These are phyloP conservation scores for Tremellales sp. DNA, from an alignment of 1,284 basidiomycete genomes.

Conservation along the genomic window DNA sequence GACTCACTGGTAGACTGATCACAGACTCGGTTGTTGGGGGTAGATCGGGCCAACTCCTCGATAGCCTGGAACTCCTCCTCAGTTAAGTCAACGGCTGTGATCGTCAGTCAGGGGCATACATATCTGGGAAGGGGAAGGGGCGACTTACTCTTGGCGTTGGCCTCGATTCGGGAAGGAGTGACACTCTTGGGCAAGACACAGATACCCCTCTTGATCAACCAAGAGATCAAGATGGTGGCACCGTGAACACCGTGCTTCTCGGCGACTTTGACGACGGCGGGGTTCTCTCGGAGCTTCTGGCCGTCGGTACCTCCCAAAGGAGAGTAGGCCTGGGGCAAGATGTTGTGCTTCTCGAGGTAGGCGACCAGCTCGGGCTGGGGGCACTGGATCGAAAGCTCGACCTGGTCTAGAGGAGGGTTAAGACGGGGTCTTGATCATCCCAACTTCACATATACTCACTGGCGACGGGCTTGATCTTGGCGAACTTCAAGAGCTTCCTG, in stretches of 20 bases:
- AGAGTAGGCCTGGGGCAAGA: constrained; percentile 73
- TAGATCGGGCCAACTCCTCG: constrained; percentile 32
- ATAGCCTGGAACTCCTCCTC: constrained; percentile 40
- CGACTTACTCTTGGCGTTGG: constrained; percentile 43
- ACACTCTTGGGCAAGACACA: constrained; percentile 50
- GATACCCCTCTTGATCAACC: constrained; percentile 73
- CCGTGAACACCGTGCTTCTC: constrained; percentile 64
- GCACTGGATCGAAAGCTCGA: constrained; percentile 76
- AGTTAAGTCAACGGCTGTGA: constrained; percentile 35
- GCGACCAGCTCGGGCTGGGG: constrained; percentile 75
- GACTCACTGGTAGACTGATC: constrained; percentile 39
- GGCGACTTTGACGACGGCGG: constrained; percentile 60
- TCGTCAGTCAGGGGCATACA: background rate
- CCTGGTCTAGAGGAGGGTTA: constrained; percentile 50
- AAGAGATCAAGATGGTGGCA: constrained; percentile 72
- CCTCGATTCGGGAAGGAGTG: constrained; percentile 46
- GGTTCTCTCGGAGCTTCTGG: constrained; percentile 63
- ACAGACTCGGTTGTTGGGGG: constrained; percentile 42
- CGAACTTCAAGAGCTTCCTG: constrained; percentile 63
- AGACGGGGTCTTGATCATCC: background rate
- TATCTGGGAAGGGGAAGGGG: background rate
- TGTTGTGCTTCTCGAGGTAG: constrained; percentile 56
- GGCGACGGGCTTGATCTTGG: constrained; percentile 58
- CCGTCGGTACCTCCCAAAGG: constrained; percentile 66
- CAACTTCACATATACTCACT: constrained; percentile 33